These are phyloP conservation scores for Podaxis sp. DNA, from an alignment of 768 basidiomycete species.

Conservation along the genomic window DNA sequence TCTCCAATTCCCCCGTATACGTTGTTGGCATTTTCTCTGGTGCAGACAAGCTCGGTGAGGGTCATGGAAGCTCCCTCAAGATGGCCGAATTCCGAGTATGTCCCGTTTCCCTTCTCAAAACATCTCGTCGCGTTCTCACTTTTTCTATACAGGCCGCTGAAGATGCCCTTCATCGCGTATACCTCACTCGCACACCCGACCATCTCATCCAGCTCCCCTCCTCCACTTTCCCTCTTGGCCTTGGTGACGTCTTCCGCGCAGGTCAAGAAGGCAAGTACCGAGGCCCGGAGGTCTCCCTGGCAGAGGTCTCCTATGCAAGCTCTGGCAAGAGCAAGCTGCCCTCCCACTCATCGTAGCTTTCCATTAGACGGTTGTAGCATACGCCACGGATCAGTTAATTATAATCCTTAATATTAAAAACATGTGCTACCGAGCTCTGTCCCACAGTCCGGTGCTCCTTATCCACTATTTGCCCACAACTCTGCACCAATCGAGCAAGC, in stretches of 20 bases:
- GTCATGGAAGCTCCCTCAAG: constrained; percentile 86
- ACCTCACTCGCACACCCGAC: constrained; percentile 75
- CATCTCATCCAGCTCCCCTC: constrained; percentile 70
- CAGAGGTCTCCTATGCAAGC: constrained; percentile 70
- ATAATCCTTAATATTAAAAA: constrained; percentile 5
- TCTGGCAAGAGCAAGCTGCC: constrained; percentile 49
- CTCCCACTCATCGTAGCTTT: constrained; percentile 4
- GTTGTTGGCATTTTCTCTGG: constrained; percentile 95
- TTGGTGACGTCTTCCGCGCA: constrained; percentile 51
- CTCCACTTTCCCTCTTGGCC: constrained; percentile 61
- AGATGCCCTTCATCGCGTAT: constrained; percentile 79
- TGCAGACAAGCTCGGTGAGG: constrained; percentile 85
- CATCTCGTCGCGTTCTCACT: neutral
- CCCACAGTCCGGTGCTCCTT: too few species aligned
- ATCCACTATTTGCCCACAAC: too few species aligned
- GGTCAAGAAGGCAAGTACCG: constrained; percentile 46
- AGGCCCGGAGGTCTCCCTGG: constrained; percentile 53
- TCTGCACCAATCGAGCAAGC: too few species aligned
- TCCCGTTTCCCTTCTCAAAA: neutral
- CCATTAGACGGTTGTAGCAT: constrained; percentile 11
- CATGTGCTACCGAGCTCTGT: neutral
- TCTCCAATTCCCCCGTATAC: constrained; percentile 86
- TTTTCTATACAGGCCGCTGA: constrained; percentile 69
- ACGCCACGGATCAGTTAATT: constrained; percentile 6
- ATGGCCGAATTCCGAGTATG: constrained; percentile 94